phyloP scores from a whole-genome alignment of 768 basidiomycete species.

The Artomyces pyxidatus region DNA sequence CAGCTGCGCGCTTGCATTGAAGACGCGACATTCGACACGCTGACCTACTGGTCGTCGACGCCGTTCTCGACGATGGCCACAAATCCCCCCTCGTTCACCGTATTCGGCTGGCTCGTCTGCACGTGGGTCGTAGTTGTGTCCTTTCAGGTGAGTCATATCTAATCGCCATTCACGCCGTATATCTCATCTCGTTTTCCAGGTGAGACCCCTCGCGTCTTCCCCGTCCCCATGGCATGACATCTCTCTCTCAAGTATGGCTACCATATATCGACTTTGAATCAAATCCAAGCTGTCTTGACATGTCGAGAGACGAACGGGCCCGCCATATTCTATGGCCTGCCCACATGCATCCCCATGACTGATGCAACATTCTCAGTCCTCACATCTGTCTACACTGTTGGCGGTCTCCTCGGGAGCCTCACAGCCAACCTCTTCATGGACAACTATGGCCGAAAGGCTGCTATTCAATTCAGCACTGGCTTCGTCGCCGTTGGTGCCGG shows the following conservation, averaged over 20 bases:
- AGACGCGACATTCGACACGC: too few relatives aligned
- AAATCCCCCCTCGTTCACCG: slow-evolving; percentile 36
- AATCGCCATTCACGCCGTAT: neutral
- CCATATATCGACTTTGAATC: slow-evolving; percentile 87
- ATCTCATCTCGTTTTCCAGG: too few relatives aligned
- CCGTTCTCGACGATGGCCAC: neutral
- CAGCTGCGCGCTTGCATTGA: too few relatives aligned
- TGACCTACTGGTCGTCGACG: too few relatives aligned
- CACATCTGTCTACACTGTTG: slow-evolving; percentile 80
- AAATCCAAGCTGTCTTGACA: slow-evolving; percentile 71
- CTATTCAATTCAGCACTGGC: slow-evolving; percentile 49
- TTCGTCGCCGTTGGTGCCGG: slow-evolving; percentile 50
- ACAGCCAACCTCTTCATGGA: slow-evolving; percentile 64
- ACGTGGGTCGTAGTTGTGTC: slow-evolving; percentile 60
- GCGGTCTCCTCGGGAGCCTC: slow-evolving; percentile 76
- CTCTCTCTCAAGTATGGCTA: slow-evolving; percentile 62
- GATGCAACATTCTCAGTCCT: slow-evolving; percentile 71
- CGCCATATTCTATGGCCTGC: slow-evolving; percentile 32
- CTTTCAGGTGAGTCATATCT: slow-evolving; percentile 35
- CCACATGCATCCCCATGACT: slow-evolving; percentile 76
- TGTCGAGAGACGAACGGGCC: slow-evolving; percentile 37
- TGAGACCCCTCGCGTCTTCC: too few relatives aligned
- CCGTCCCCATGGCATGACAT: slow-evolving; percentile 1
- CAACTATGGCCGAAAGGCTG: slow-evolving; percentile 60
- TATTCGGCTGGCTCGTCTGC: slow-evolving; percentile 57